These are phyloP conservation scores for Talaromyces sp. DNA, from an alignment of 2,329 filamentous ascomycete species.

Conservation along the genomic window DNA sequence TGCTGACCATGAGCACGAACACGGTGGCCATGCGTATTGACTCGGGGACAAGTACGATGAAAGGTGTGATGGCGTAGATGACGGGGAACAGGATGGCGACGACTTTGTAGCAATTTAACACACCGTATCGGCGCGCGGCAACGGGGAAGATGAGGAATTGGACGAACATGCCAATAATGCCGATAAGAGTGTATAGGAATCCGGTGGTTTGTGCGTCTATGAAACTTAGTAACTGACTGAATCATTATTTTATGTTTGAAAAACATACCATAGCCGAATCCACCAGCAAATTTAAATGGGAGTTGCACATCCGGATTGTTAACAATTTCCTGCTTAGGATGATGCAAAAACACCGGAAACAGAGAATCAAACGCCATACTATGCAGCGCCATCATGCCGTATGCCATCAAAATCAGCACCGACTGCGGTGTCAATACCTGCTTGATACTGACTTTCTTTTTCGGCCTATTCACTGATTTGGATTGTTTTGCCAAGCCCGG, in stretches of 20 bases:
- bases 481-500: not conserved
- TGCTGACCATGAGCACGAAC: constrained; percentile 63
- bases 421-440: constrained; percentile 73
- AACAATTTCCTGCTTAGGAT: constrained; percentile 53
- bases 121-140: constrained; percentile 66
- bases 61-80: constrained; percentile 76
- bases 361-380: constrained; percentile 81
- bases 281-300: constrained; percentile 77
- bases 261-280: constrained; percentile 60
- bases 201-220: constrained; percentile 69
- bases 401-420: constrained; percentile 67
- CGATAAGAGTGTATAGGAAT: constrained; percentile 77
- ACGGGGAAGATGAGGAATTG: constrained; percentile 84
- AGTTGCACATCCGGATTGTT: constrained; percentile 54
- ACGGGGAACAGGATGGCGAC: constrained; percentile 65
- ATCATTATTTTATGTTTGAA: not conserved
- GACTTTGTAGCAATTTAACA: constrained; percentile 66
- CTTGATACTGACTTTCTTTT: constrained; percentile 36
- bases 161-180: constrained; percentile 69
- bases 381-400: constrained; percentile 77
- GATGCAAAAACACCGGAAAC: constrained; percentile 82
- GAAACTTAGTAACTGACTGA: not conserved
- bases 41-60: constrained; percentile 59
- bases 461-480: not conserved
- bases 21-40: constrained; percentile 55